Conservation (phyloP, 192 early-diverging fungal species). For the Umbelopsis sp. region DNA sequence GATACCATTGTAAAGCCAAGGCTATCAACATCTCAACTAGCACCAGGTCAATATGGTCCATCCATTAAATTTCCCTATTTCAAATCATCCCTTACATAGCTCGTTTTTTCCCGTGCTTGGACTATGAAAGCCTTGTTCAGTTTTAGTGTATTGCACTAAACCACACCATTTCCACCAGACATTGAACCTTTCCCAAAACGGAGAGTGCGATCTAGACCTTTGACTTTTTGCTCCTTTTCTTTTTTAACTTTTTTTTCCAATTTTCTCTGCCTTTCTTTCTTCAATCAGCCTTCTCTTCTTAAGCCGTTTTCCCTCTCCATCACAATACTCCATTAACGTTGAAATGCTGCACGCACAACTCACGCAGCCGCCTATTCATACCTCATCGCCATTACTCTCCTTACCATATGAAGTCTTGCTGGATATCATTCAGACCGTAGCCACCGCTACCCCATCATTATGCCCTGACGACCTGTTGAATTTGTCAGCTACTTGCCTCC, state of each 20-base stretch:
- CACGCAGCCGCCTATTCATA: constrained; percentile 12
- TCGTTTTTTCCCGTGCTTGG: no score
- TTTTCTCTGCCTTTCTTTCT: constrained; percentile 2
- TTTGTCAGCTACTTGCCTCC: constrained; percentile 24
- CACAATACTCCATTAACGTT: background rate
- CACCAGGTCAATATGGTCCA: no score
- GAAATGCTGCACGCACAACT: constrained; percentile 11
- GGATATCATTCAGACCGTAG: constrained; percentile 25
- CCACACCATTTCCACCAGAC: constrained; percentile 8
- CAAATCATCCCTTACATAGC: no score
- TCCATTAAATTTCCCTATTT: no score
- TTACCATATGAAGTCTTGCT: constrained; percentile 39
- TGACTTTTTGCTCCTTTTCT: background rate
- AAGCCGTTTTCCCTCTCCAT: background rate
- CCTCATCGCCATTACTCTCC: constrained; percentile 26
- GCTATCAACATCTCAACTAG: background rate
- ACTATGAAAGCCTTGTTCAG: no score
- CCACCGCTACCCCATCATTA: constrained; percentile 21
- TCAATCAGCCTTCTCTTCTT: constrained; percentile 10
- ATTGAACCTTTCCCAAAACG: constrained; percentile 23
- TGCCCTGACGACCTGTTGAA: constrained; percentile 30
- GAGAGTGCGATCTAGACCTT: constrained; percentile 18
- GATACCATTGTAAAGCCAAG: background rate
- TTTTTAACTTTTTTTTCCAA: constrained; percentile 16
- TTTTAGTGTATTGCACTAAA: background rate